These are phyloP conservation scores for Mesembryanthemum crystallinum DNA, from an alignment of 148 eudicot species.

Conservation along the genomic window DNA sequence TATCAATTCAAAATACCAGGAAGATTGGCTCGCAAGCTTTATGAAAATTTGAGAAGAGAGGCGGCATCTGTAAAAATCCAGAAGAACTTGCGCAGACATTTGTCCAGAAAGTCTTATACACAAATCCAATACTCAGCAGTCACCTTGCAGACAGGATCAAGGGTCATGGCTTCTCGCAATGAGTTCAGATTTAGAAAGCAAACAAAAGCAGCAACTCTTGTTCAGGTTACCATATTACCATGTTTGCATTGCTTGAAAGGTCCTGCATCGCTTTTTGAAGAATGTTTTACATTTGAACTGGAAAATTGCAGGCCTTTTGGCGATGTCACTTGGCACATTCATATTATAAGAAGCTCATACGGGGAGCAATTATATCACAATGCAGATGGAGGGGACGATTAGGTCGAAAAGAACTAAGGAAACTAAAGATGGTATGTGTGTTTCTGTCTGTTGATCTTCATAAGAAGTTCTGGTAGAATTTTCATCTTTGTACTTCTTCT, in stretches of 20 bases:
- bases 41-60: constrained; percentile 54
- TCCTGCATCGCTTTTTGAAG: constrained; percentile 6
- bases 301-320: constrained; percentile 65
- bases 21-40: constrained; percentile 62
- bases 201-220: constrained; percentile 53
- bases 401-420: constrained; percentile 68
- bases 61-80: constrained; percentile 76
- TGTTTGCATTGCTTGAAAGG: constrained; percentile 8
- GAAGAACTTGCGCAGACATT: constrained; percentile 62
- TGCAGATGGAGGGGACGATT: constrained; percentile 81
- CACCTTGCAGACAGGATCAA: constrained; percentile 62
- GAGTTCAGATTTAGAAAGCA: constrained; percentile 63
- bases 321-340: constrained; percentile 57
- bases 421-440: constrained; percentile 71
- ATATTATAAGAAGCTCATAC: constrained; percentile 64
- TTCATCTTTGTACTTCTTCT: background rate
- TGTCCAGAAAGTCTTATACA: constrained; percentile 51
- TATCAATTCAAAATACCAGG: constrained; percentile 36
- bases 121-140: constrained; percentile 46
- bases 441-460: constrained; percentile 6
- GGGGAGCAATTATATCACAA: constrained; percentile 59
- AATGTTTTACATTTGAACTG: constrained; percentile 20
- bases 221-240: constrained; percentile 55
- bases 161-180: constrained; percentile 64
- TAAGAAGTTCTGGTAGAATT: background rate